phyloP scores from a whole-genome alignment of 2,329 filamentous ascomycete genomes.

The Rutstroemia sydowiana region DNA sequence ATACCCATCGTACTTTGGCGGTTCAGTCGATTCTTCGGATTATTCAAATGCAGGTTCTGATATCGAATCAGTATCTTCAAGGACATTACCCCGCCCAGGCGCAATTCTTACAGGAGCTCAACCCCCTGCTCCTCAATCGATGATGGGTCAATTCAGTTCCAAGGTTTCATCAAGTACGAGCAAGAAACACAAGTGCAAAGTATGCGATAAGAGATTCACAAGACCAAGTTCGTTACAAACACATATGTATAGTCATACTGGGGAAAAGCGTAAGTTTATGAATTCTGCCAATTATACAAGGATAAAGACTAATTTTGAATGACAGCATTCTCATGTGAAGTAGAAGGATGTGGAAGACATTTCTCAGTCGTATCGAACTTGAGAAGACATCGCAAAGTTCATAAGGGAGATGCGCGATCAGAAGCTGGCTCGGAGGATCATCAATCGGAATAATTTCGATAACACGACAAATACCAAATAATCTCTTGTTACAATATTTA shows the following conservation, averaged over 20 bases:
- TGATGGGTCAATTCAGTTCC: slow-evolving; percentile 98
- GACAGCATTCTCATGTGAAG: slow-evolving; percentile 84
- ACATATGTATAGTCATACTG: slow-evolving; percentile 97
- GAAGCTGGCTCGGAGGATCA: slow-evolving; percentile 55
- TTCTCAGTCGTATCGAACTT: slow-evolving; percentile 97
- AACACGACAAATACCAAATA: neutral
- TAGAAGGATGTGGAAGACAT: slow-evolving; percentile 88
- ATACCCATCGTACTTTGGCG: slow-evolving; percentile 77
- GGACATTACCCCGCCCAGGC: slow-evolving; percentile 75
- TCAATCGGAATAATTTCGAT: slow-evolving; percentile 43
- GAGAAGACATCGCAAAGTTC: slow-evolving; percentile 89
- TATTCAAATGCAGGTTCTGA: slow-evolving; percentile 88
- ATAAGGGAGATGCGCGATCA: slow-evolving; percentile 67
- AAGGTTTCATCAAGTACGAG: slow-evolving; percentile 93
- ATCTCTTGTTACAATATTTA: neutral
- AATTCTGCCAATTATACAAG: neutral
- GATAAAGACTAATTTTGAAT: slow-evolving; percentile 16
- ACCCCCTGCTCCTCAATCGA: slow-evolving; percentile 83
- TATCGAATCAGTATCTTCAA: slow-evolving; percentile 70
- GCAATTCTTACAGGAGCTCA: slow-evolving; percentile 54
- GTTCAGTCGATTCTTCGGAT: slow-evolving; percentile 78
- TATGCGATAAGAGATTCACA: slow-evolving; percentile 96
- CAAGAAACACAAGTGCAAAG: slow-evolving; percentile 99
- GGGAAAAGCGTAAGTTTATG: slow-evolving; percentile 78
- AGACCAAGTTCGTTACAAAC: slow-evolving; percentile 90